Evolutionary conservation across 2,329 filamentous ascomycete genomes (phyloP).

Genomic region (Ophiocordyceps camponoti-floridani): DNA sequence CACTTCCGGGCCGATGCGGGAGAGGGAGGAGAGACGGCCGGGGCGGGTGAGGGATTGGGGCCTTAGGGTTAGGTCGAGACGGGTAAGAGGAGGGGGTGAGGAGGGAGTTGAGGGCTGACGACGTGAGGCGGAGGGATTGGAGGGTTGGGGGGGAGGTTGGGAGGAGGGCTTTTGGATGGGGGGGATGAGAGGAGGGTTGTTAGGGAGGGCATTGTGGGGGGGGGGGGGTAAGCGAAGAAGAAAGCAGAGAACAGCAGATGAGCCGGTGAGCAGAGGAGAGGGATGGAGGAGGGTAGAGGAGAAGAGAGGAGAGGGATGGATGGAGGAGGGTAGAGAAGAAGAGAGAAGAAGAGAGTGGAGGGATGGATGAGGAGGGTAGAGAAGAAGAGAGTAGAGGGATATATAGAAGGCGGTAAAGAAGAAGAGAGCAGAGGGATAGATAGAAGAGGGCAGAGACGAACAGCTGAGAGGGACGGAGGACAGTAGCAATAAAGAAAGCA

Average conservation of each 20-base stretch:
- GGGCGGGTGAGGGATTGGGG: conserved; percentile 55
- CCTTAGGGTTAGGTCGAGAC: conserved; percentile 53
- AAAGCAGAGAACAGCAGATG: background rate
- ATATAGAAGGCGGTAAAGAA: no score
- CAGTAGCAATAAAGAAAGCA: no score
- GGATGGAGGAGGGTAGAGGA: background rate
- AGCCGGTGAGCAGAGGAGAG: background rate
- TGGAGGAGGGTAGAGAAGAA: no score
- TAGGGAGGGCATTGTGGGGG: background rate
- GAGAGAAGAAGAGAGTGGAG: no score
- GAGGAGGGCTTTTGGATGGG: background rate
- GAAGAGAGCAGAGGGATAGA: no score
- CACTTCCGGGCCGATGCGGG: conserved; percentile 61
- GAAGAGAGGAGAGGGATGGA: background rate
- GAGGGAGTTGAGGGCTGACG: background rate
- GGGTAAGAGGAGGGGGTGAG: conserved; percentile 37
- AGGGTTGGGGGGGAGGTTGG: background rate
- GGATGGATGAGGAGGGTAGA: no score
- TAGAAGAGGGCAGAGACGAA: no score
- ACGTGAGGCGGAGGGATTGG: background rate
- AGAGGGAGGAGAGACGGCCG: conserved; percentile 54
- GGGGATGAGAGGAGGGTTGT: background rate
- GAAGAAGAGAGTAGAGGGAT: no score
- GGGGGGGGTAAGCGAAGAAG: background rate
- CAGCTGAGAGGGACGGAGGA: no score